Conservation (phyloP, 2,329 filamentous ascomycete species). For the Onygenales sp. region DNA sequence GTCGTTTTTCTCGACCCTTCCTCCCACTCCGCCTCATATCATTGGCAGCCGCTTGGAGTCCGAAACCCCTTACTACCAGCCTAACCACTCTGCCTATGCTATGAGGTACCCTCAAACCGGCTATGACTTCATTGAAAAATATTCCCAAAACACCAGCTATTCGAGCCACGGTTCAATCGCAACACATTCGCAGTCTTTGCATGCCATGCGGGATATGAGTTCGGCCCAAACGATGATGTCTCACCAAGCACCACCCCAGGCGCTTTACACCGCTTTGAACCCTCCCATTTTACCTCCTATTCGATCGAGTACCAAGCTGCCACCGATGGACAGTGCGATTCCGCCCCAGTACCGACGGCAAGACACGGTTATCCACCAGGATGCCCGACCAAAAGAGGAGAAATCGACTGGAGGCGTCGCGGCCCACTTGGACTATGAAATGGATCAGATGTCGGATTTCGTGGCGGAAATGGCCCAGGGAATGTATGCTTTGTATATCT, state of each 20-base stretch:
- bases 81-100: constrained; percentile 27
- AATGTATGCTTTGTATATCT: constrained; percentile 53
- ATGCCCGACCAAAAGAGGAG: constrained; percentile 45
- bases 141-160: constrained; percentile 25
- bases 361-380: constrained; percentile 22
- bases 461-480: constrained; percentile 79
- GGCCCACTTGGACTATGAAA: constrained; percentile 90
- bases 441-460: constrained; percentile 92
- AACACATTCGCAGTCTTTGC: constrained; percentile 20
- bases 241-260: constrained; percentile 17
- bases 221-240: constrained; percentile 16
- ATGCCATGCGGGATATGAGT: constrained; percentile 26
- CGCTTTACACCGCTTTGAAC: constrained; percentile 25
- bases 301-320: constrained; percentile 28
- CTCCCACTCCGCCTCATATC: constrained; percentile 34
- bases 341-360: constrained; percentile 33
- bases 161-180: constrained; percentile 27
- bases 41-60: constrained; percentile 27
- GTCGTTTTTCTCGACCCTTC: constrained; percentile 32
- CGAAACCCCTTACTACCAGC: constrained; percentile 30
- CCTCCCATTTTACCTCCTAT: constrained; percentile 32
- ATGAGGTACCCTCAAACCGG: constrained; percentile 34
- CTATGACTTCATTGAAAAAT: constrained; percentile 38
- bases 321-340: constrained; percentile 32
- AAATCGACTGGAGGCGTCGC: constrained; percentile 77